These are phyloP conservation scores for Nicotiana paniculata DNA, from an alignment of 257 asterid species.

Conservation along the genomic window DNA sequence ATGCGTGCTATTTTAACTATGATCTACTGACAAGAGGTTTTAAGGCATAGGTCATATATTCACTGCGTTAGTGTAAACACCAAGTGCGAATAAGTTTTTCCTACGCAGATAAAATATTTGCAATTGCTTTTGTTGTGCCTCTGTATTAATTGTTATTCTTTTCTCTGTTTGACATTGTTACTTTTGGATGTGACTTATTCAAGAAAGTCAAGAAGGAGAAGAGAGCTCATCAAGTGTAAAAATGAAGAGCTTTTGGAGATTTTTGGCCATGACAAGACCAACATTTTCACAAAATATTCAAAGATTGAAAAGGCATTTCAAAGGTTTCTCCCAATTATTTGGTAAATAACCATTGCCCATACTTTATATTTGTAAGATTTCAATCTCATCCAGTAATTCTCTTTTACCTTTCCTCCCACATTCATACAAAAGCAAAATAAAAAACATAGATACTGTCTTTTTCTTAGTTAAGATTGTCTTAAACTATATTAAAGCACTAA, in stretches of 20 bases:
- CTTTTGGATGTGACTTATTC: not conserved
- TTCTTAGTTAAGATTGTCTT: too few relatives aligned
- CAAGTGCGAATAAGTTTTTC: too few relatives aligned
- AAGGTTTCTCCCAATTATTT: conserved; percentile 7
- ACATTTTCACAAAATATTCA: not conserved
- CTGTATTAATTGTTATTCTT: not conserved
- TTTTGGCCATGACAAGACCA: not conserved
- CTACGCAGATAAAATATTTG: too few relatives aligned
- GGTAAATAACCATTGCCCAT: not conserved
- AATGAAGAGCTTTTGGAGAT: conserved; percentile 5
- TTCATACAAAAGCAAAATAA: too few relatives aligned
- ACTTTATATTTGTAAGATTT: not conserved
- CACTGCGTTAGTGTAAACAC: too few relatives aligned
- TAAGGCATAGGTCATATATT: too few relatives aligned
- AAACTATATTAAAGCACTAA: too few relatives aligned
- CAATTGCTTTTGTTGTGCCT: not conserved
- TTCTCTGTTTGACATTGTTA: not conserved
- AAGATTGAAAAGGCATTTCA: not conserved
- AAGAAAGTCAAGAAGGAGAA: conserved; percentile 12
- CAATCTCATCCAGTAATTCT: not conserved
- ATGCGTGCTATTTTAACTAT: too few relatives aligned
- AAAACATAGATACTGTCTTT: too few relatives aligned
- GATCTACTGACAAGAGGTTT: too few relatives aligned
- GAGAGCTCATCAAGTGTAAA: not conserved
- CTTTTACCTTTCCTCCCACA: not conserved